These are phyloP conservation scores for Huntiella moniliformis DNA, from an alignment of 2,329 filamentous ascomycete species.

Conservation along the genomic window DNA sequence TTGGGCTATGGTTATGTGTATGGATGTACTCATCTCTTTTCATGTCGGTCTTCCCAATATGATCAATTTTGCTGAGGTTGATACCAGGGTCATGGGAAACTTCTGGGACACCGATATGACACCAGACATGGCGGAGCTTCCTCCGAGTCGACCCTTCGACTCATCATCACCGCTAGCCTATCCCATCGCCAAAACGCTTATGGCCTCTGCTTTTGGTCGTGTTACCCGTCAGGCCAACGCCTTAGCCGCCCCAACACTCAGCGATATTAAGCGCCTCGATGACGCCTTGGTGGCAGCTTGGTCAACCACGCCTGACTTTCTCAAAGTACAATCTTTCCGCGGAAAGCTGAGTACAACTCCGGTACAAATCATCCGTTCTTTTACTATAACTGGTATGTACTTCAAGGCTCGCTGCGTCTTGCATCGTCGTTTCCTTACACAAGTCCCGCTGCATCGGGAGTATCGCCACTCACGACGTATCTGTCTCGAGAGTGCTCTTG, in stretches of 20 bases:
- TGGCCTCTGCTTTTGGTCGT: conserved; percentile 29
- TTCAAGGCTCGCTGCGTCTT: conserved; percentile 37
- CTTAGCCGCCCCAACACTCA: conserved; percentile 27
- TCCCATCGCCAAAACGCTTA: conserved; percentile 29
- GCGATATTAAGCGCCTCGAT: conserved; percentile 31
- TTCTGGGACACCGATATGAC: conserved; percentile 47
- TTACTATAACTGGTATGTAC: conserved; percentile 32
- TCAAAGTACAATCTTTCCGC: conserved; percentile 29
- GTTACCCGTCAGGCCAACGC: conserved; percentile 32
- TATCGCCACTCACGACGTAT: conserved; percentile 33
- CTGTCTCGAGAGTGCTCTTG: conserved; percentile 30
- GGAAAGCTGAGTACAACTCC: conserved; percentile 27
- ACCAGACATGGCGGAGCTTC: conserved; percentile 34
- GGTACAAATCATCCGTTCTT: conserved; percentile 30
- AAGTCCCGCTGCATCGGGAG: conserved; percentile 22
- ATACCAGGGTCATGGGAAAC: conserved; percentile 42
- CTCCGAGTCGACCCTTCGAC: conserved; percentile 33
- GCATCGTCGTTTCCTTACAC: conserved; percentile 33
- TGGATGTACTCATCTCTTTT: conserved; percentile 46
- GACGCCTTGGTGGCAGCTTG: conserved; percentile 26
- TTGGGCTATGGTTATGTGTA: conserved; percentile 35
- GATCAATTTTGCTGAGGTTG: conserved; percentile 43
- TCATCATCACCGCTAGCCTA: conserved; percentile 43
- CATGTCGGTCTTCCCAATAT: conserved; percentile 50
- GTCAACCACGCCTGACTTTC: conserved; percentile 26